Base-by-base conservation (phyloP, 371 early-diverging fungal genomes). In the Mucor velutinosus region DNA sequence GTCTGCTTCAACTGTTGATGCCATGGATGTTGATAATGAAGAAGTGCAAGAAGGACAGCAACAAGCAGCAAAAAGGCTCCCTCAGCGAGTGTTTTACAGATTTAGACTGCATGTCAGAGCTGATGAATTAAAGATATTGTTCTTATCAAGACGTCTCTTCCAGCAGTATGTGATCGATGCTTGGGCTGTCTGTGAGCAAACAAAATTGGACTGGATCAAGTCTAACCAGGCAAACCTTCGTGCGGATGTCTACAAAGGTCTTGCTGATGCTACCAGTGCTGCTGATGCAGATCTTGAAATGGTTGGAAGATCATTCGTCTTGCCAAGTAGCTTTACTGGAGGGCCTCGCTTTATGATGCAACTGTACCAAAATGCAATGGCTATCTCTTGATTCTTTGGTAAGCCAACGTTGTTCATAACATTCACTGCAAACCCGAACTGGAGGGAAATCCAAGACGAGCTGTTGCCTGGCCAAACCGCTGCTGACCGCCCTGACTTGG, bases 361-460 rank as follows among this genome's bases (percentile, higher is more conserved):
- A 27, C 58, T 61, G 12, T 79, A 71, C 27, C 75, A 79, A 41
- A 70, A 80, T 62, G 62, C 72, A 0, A 75, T 79, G 72, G 61
- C 63, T 0, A 72, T 78, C 10, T 65, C n/a, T n/a, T n/a, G n/a
- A n/a, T n/a, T n/a, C n/a, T n/a, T n/a, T n/a, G n/a, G n/a, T n/a
- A n/a, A n/a, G n/a, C n/a, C n/a, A n/a, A n/a, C n/a, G n/a, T n/a
- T n/a, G n/a, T n/a, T n/a, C n/a, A n/a, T n/a, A n/a, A n/a, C n/a
- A n/a, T n/a, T n/a, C 17, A 83, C 75, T 5, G 74, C 73, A 23
- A 77, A 78, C 39, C 76, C 77, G 0, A 49, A 32, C 3, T 80
- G 79, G 76, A 63, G 49, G 8, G 76, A 77, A 25, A 73, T 79
- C 15, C 12, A 14, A 3, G 27, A 53, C 17, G 68, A 72, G 14